phyloP scores from a whole-genome alignment of 192 early-diverging fungal genomes.

The Coemansia sp. region DNA sequence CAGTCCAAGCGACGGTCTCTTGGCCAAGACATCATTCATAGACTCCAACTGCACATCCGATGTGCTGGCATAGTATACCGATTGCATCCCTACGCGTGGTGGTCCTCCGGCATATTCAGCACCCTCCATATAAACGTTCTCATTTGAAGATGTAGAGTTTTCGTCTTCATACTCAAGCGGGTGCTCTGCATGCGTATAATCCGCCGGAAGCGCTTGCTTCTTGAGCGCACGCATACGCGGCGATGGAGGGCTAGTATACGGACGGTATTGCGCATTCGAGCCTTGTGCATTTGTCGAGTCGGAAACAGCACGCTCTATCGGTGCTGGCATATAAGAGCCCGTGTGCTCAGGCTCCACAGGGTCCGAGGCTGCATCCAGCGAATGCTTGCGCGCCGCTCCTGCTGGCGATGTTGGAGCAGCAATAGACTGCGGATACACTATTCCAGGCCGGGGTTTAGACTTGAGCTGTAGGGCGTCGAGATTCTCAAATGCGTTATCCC shows the following conservation, averaged over 20 bases:
- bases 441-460: conserved; percentile 17
- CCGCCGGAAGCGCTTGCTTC: conserved; percentile 13
- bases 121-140: conserved; percentile 22
- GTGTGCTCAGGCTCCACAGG: conserved; percentile 9
- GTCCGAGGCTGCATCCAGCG: conserved; percentile 34
- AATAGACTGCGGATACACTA: conserved; percentile 47
- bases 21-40: conserved; percentile 22
- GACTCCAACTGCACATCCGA: conserved; percentile 38
- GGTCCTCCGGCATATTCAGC: conserved; percentile 19
- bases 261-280: conserved; percentile 13
- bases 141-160: conserved; percentile 20
- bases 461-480: conserved; percentile 49
- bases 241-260: conserved; percentile 50
- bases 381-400: conserved; percentile 35
- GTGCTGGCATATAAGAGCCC: conserved; percentile 13
- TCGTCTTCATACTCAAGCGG: conserved; percentile 30
- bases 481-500: conserved; percentile 55
- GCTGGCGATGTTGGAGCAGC: conserved; percentile 37
- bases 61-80: conserved; percentile 33
- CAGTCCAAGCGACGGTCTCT: conserved; percentile 43
- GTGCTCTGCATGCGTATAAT: conserved; percentile 3
- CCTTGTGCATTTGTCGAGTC: conserved; percentile 28
- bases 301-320: conserved; percentile 36
- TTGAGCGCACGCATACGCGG: conserved; percentile 26
- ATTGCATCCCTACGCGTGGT: conserved; percentile 17